Evolutionary conservation across 805 yeast species (phyloP).

Genomic region (Candida adriatica): DNA sequence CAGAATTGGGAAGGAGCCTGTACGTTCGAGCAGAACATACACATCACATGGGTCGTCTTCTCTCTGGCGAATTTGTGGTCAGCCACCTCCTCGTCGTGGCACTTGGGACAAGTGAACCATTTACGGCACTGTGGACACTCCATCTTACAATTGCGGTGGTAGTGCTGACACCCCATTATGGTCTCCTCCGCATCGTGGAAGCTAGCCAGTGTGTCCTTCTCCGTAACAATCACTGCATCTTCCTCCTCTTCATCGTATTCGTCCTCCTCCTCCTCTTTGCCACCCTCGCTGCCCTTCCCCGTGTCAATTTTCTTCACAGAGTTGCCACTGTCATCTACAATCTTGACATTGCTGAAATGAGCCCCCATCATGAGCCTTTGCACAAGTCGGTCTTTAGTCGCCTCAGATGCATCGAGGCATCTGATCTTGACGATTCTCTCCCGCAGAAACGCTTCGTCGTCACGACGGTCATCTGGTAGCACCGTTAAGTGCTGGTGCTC

Average conservation of each 20-base stretch:
- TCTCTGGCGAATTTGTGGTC: conserved; percentile 54
- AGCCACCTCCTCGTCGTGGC: conserved; percentile 61
- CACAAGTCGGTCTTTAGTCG: conserved; percentile 31
- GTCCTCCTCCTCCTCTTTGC: conserved; percentile 16
- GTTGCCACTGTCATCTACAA: conserved; percentile 23
- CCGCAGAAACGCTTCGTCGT: conserved; percentile 32
- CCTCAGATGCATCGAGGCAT: conserved; percentile 17
- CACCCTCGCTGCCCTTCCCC: conserved; percentile 2
- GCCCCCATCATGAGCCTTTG: conserved; percentile 68
- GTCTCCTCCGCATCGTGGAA: conserved; percentile 37
- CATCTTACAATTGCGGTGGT: conserved; percentile 74
- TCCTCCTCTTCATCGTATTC: conserved; percentile 7
- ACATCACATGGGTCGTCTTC: conserved; percentile 61
- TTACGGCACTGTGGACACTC: conserved; percentile 69
- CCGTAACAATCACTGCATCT: conserved; percentile 27
- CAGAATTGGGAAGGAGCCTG: conserved; percentile 72
- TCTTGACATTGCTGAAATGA: conserved; percentile 42
- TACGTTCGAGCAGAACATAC: conserved; percentile 73
- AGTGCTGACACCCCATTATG: conserved; percentile 74
- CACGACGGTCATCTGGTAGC: conserved; percentile 15
- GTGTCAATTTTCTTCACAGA: conserved; percentile 22
- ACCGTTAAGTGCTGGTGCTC: conserved; percentile 15
- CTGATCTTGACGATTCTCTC: conserved; percentile 38
- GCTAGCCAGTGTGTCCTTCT: conserved; percentile 40
- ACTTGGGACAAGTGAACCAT: conserved; percentile 80